phyloP scores from a whole-genome alignment of 2,329 filamentous ascomycete species.

The Fusarium beomiforme region DNA sequence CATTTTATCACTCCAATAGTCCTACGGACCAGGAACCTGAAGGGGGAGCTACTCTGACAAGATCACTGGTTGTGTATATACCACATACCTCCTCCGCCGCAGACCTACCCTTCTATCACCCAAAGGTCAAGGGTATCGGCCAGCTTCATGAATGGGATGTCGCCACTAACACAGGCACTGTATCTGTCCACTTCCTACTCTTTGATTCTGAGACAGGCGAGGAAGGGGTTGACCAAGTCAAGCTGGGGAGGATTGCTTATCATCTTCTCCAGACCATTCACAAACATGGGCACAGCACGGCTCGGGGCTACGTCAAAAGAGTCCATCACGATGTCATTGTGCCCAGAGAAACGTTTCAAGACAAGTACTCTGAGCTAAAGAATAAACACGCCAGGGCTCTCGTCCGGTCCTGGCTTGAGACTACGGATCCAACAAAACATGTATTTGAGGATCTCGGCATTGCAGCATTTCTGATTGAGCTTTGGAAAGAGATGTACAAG shows the following conservation, averaged over 20 bases:
- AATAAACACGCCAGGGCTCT: conserved; percentile 77
- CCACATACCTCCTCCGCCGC: conserved; percentile 73
- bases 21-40: conserved; percentile 12
- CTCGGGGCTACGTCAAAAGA: conserved; percentile 78
- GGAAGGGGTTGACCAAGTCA: conserved; percentile 48
- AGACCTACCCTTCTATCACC: conserved; percentile 89
- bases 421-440: conserved; percentile 88
- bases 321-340: conserved; percentile 86
- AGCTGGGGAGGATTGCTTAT: conserved; percentile 73
- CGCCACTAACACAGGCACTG: conserved; percentile 53
- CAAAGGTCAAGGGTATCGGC: conserved; percentile 76
- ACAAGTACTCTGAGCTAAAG: conserved; percentile 85
- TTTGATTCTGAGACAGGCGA: conserved; percentile 48
- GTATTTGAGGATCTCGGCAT: conserved; percentile 95
- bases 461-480: conserved; percentile 89
- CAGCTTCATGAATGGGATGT: conserved; percentile 76
- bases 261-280: conserved; percentile 74
- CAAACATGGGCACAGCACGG: conserved; percentile 76
- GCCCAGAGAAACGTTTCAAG: conserved; percentile 79
- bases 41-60: conserved; percentile 40
- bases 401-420: conserved; percentile 83
- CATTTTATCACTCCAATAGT: conserved; percentile 64
- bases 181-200: conserved; percentile 70
- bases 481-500: conserved; percentile 87
- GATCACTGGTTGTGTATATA: conserved; percentile 72